phyloP scores from a whole-genome alignment of 768 basidiomycete genomes.

The Cystofilobasidium capitatum region DNA sequence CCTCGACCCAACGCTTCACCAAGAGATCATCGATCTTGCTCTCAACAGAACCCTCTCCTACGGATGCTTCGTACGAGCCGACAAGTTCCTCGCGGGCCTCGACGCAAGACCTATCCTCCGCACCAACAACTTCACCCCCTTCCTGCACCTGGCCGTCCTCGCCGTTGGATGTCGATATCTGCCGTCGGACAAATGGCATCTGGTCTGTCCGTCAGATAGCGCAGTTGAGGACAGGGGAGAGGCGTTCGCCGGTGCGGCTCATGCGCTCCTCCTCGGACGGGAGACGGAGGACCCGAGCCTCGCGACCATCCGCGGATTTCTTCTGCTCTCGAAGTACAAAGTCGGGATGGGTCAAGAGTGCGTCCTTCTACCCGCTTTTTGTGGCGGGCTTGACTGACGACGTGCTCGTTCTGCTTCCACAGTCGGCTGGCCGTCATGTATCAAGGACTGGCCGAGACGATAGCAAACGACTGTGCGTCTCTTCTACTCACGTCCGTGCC shows the following conservation, averaged over 20 bases:
- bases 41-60: not conserved
- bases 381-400: not conserved
- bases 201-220: not conserved
- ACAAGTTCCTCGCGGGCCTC: not conserved
- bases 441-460: not conserved
- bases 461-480: not conserved
- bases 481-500: too few species aligned
- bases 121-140: not conserved
- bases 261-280: not conserved
- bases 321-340: not conserved
- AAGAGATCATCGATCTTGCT: not conserved
- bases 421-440: conserved; percentile 7
- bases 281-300: not conserved
- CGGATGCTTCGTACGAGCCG: not conserved
- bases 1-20: not conserved
- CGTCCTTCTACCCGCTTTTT: not conserved
- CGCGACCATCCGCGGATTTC: not conserved
- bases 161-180: not conserved
- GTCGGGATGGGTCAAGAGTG: conserved; percentile 5
- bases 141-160: not conserved
- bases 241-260: not conserved
- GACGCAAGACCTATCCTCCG: not conserved
- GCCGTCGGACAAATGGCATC: not conserved
- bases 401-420: not conserved
- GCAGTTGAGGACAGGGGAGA: not conserved